A percentile compares a stretch with the other conserved stretches of the same genome.
Conservation (phyloP, 352 stramenopile species). For the Phytophthora meadii region DNA sequence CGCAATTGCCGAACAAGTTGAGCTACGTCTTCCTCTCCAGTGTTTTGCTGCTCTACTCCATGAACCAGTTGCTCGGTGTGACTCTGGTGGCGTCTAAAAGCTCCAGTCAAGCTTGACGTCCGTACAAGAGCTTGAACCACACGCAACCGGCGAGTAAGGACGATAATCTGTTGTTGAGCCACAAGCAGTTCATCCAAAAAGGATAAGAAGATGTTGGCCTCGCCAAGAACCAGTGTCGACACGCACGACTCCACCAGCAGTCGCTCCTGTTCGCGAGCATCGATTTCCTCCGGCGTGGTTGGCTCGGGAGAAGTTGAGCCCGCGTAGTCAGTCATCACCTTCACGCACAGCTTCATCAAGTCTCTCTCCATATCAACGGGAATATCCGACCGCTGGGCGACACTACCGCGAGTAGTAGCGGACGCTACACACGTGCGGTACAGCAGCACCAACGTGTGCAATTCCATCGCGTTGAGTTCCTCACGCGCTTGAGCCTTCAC, state of each 20-base stretch:
- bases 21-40: slow-evolving; percentile 42
- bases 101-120: slow-evolving; percentile 38
- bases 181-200: slow-evolving; percentile 38
- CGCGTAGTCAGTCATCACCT: slow-evolving; percentile 24
- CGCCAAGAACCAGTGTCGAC: slow-evolving; percentile 34
- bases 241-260: slow-evolving; percentile 36
- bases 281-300: slow-evolving; percentile 21
- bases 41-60: slow-evolving; percentile 32
- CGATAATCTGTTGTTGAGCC: slow-evolving; percentile 10
- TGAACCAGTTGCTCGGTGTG: slow-evolving; percentile 35
- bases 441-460: slow-evolving; percentile 71
- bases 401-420: slow-evolving; percentile 20
- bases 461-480: slow-evolving; percentile 46
- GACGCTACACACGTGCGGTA: slow-evolving; percentile 66
- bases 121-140: slow-evolving; percentile 64
- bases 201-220: slow-evolving; percentile 30
- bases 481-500: slow-evolving; percentile 48
- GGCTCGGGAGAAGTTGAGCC: slow-evolving; percentile 9
- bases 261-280: slow-evolving; percentile 31
- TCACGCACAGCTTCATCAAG: slow-evolving; percentile 32
- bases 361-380: slow-evolving; percentile 56
- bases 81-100: slow-evolving; percentile 48
- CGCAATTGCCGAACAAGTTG: slow-evolving; percentile 59
- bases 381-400: slow-evolving; percentile 43
- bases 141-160: slow-evolving; percentile 29